Conservation (phyloP, 2,329 filamentous ascomycete genomes). For the Aspergillus sp. region DNA sequence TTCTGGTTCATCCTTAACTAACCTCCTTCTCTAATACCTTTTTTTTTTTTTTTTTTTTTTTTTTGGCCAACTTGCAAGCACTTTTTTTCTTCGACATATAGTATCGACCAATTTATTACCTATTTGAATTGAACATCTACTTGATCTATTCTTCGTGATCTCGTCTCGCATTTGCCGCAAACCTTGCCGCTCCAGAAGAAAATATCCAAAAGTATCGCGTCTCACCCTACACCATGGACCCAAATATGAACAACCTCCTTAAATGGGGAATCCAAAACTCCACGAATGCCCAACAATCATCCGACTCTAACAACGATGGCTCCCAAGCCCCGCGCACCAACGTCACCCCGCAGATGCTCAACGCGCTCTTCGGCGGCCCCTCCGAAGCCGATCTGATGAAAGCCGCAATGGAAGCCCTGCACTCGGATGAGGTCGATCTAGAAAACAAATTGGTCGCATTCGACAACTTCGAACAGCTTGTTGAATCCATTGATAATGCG, state of each 20-base stretch:
- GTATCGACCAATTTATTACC: background rate
- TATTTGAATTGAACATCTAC: background rate
- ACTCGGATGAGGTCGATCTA: slow-evolving; percentile 63
- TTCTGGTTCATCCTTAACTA: background rate
- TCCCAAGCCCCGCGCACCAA: slow-evolving; percentile 33
- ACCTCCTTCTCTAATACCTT: background rate
- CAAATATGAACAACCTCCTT: slow-evolving; percentile 71
- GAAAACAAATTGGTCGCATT: slow-evolving; percentile 81
- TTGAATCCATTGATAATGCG: slow-evolving; percentile 92
- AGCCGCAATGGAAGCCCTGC: slow-evolving; percentile 75
- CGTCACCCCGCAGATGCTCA: slow-evolving; percentile 69
- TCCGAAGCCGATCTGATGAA: slow-evolving; percentile 92
- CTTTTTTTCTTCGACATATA: background rate
- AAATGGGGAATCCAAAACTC: slow-evolving; percentile 75
- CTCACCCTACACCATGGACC: slow-evolving; percentile 50
- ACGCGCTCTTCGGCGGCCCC: slow-evolving; percentile 75
- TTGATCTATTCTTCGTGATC: background rate
- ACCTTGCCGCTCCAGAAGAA: background rate
- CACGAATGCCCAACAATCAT: slow-evolving; percentile 32
- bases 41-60: background rate
- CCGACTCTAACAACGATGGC: slow-evolving; percentile 33
- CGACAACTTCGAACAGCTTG: slow-evolving; percentile 91
- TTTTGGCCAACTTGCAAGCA: background rate
- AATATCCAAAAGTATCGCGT: background rate
- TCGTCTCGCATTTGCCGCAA: background rate